A percentile compares a stretch with the other conserved stretches of the same genome.
These are phyloP conservation scores for Euphorbia corollata DNA, from an alignment of 441 rosid species.

Conservation along the genomic window DNA sequence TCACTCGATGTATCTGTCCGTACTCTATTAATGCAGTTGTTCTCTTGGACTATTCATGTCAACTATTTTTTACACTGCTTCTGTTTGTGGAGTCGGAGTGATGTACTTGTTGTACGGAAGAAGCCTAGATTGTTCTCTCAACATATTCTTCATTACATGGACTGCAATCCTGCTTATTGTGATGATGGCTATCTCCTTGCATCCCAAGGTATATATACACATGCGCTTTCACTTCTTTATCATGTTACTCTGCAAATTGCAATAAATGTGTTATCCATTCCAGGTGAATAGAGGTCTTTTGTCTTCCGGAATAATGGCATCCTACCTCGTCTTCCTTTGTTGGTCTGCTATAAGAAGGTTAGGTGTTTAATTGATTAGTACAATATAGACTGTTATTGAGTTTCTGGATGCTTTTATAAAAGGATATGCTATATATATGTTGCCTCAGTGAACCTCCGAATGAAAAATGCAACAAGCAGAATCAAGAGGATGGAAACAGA, in stretches of 20 bases:
- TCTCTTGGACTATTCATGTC: conserved; percentile 61
- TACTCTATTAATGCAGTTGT: conserved; percentile 35
- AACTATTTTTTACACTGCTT: conserved; percentile 42
- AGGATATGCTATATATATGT: conserved; percentile 2
- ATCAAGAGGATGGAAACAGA: conserved; percentile 31
- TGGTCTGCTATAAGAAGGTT: conserved; percentile 96
- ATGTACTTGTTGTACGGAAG: conserved; percentile 54
- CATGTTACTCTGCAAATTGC: not conserved
- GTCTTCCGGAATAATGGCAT: conserved; percentile 83
- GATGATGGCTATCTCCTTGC: conserved; percentile 65
- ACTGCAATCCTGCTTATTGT: conserved; percentile 57
- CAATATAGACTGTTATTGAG: not conserved
- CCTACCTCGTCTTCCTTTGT: conserved; percentile 76
- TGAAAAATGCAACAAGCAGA: conserved; percentile 43
- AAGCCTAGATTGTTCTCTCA: conserved; percentile 44
- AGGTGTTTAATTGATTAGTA: not conserved
- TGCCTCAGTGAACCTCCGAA: conserved; percentile 56
- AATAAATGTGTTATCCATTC: not conserved
- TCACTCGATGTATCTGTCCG: too few relatives aligned
- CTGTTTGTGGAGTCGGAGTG: conserved; percentile 47
- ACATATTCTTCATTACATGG: conserved; percentile 76
- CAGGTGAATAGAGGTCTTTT: conserved; percentile 73
- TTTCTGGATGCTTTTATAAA: too few relatives aligned
- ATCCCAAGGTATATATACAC: conserved; percentile 44
- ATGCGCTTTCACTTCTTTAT: not conserved